These are phyloP conservation scores for Amanita subjunquillea DNA, from an alignment of 768 basidiomycete genomes.

Conservation along the genomic window DNA sequence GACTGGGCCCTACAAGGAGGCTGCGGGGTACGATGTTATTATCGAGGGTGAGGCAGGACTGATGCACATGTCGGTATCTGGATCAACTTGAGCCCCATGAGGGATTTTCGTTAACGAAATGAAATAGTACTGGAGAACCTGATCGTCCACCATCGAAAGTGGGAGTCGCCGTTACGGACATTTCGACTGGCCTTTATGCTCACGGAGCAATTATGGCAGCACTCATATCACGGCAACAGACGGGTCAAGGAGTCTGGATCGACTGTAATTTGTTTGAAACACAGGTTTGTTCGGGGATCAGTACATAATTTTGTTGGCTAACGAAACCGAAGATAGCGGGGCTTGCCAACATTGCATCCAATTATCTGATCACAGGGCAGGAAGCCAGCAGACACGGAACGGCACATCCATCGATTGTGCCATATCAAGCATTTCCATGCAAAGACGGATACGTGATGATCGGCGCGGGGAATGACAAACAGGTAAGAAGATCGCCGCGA, in stretches of 20 bases:
- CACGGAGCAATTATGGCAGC: constrained; percentile 92
- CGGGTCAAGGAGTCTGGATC: constrained; percentile 83
- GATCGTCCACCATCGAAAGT: constrained; percentile 85
- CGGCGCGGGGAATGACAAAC: constrained; percentile 84
- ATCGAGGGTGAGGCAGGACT: constrained; percentile 88
- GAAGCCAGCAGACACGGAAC: constrained; percentile 87
- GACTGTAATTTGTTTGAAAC: constrained; percentile 91
- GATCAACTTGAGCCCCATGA: not conserved
- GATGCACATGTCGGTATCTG: constrained; percentile 71
- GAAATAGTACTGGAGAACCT: constrained; percentile 72
- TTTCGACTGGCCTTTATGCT: constrained; percentile 81
- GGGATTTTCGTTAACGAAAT: constrained; percentile 4
- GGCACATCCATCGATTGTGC: constrained; percentile 87
- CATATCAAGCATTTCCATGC: constrained; percentile 87
- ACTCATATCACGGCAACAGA: constrained; percentile 69
- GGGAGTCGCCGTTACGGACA: constrained; percentile 90
- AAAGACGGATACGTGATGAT: constrained; percentile 88
- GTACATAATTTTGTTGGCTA: not conserved
- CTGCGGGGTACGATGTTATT: constrained; percentile 83
- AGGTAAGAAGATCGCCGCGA: constrained; percentile 30
- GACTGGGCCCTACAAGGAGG: constrained; percentile 76
- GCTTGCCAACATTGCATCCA: constrained; percentile 86
- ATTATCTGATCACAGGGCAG: constrained; percentile 79
- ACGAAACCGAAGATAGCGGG: constrained; percentile 61
- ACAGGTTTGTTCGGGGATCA: constrained; percentile 33